phyloP scores from a whole-genome alignment of 495 filamentous ascomycete species.

The Aspergillus cavernicola region DNA sequence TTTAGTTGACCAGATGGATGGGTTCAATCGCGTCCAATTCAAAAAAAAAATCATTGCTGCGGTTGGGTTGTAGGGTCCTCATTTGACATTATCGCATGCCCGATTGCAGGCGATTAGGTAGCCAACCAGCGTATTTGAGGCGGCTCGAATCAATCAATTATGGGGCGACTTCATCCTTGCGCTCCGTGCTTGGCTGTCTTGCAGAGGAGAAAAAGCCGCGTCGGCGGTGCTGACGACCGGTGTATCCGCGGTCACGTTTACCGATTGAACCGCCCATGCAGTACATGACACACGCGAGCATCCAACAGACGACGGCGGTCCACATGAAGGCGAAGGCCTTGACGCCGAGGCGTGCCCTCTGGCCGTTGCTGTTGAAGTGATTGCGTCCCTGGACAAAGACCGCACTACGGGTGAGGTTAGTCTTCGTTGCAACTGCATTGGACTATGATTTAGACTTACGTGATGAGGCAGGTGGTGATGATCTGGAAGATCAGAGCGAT shows the following conservation, averaged over 20 bases:
- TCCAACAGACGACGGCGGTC: conserved; percentile 65
- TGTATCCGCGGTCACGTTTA: conserved; percentile 37
- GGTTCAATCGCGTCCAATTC: too few relatives aligned
- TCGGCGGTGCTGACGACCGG: conserved; percentile 38
- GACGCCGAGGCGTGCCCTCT: conserved; percentile 57
- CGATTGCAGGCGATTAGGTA: background rate
- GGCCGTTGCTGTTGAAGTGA: conserved; percentile 56
- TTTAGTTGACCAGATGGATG: too few relatives aligned
- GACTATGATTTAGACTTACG: conserved; percentile 53
- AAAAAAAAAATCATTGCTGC: too few relatives aligned
- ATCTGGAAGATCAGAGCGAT: conserved; percentile 61
- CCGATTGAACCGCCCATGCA: conserved; percentile 49
- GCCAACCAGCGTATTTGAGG: background rate
- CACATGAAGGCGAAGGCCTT: conserved; percentile 86
- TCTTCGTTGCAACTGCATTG: background rate
- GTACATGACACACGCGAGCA: conserved; percentile 69
- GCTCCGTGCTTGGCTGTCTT: conserved; percentile 32
- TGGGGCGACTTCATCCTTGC: conserved; percentile 36
- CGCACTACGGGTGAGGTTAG: conserved; percentile 46
- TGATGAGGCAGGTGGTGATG: conserved; percentile 63
- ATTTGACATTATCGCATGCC: too few relatives aligned
- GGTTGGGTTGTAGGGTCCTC: too few relatives aligned
- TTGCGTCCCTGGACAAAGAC: conserved; percentile 75
- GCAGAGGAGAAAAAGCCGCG: conserved; percentile 42
- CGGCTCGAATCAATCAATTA: conserved; percentile 16